Evolutionary conservation across 306 rosid species (phyloP).

Genomic region (Quercus wislizeni): DNA sequence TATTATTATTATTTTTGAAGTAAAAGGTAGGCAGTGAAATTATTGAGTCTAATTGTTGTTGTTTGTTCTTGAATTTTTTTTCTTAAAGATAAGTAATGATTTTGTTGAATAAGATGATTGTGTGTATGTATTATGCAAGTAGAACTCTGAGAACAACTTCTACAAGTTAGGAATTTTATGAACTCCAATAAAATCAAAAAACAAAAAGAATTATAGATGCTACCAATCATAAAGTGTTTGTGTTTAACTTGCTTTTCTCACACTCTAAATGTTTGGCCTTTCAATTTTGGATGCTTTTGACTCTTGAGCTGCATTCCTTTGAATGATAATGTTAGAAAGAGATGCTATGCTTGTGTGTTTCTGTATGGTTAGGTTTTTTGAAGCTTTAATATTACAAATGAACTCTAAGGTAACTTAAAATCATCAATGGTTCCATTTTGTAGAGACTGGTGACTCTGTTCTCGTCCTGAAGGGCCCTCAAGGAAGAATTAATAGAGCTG

Average conservation of each 20-base stretch:
- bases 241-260: not conserved
- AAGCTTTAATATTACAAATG: not conserved
- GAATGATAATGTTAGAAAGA: not conserved
- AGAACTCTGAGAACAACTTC: too few relatives aligned
- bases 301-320: not conserved
- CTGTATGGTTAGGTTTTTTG: not conserved
- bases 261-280: not conserved
- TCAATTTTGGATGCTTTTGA: not conserved
- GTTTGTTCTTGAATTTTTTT: too few relatives aligned
- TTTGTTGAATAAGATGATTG: too few relatives aligned
- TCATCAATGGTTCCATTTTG: not conserved
- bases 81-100: too few relatives aligned
- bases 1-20: not conserved
- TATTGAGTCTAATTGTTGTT: too few relatives aligned
- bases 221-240: not conserved
- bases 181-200: too few relatives aligned
- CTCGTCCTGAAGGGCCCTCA: constrained; percentile 75
- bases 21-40: too few relatives aligned
- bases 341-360: not conserved
- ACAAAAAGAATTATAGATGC: too few relatives aligned
- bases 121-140: too few relatives aligned
- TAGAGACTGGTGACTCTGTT: constrained; percentile 80
- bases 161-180: too few relatives aligned
- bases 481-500: constrained; percentile 90
- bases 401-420: not conserved